Conservation (phyloP, 2,329 filamentous ascomycete genomes). For the Aspergillus tubingensis region DNA sequence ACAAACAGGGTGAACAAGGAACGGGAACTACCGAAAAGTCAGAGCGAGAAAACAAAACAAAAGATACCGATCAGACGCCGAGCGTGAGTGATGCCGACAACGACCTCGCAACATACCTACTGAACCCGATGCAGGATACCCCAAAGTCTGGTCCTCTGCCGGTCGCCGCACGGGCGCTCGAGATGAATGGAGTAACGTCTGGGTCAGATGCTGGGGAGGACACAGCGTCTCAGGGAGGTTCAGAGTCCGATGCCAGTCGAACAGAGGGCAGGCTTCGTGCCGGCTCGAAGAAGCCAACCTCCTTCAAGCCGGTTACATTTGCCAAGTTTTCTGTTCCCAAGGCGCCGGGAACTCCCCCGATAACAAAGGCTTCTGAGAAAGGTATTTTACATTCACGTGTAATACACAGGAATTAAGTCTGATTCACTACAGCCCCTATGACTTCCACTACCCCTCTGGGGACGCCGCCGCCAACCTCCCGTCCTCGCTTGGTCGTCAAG, state of each 20-base stretch:
- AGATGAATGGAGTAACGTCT: constrained; percentile 42
- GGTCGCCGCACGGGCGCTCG: constrained; percentile 39
- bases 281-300: constrained; percentile 60
- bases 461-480: constrained; percentile 49
- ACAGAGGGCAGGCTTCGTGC: constrained; percentile 53
- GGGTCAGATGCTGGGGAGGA: constrained; percentile 42
- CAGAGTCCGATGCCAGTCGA: constrained; percentile 64
- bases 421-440: constrained; percentile 31
- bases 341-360: constrained; percentile 55
- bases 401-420: constrained; percentile 7
- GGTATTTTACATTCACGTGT: constrained; percentile 36
- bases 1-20: constrained; percentile 28
- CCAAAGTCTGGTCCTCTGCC: constrained; percentile 34
- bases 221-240: constrained; percentile 51
- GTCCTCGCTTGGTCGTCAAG: constrained; percentile 65
- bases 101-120: constrained; percentile 17
- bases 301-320: constrained; percentile 67
- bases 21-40: constrained; percentile 19
- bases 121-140: constrained; percentile 29
- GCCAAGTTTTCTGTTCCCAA: constrained; percentile 68
- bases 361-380: constrained; percentile 58
- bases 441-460: constrained; percentile 42
- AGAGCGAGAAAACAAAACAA: constrained; percentile 27
- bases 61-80: constrained; percentile 26
- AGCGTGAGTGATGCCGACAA: constrained; percentile 32